Evolutionary conservation across 2,329 filamentous ascomycete species (phyloP), one percentile per base, ranked within the genome.

Genomic region (Raffaelea albimanens): DNA sequence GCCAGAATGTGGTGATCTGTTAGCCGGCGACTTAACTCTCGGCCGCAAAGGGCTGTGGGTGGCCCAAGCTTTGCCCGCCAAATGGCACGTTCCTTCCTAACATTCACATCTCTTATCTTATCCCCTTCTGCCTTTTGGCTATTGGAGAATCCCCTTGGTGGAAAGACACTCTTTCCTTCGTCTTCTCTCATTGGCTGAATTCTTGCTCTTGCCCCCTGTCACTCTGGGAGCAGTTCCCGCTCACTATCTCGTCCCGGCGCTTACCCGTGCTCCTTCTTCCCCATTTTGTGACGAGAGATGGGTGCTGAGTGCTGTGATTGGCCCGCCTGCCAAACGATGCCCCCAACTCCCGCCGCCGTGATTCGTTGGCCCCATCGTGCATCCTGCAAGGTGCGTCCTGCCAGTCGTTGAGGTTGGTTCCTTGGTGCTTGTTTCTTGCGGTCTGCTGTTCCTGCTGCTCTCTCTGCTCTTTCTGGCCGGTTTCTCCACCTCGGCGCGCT

Each of bases 211-310:
- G 9, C 20, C 22, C 16, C 10, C 19, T n/a, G 19, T 21, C 20
- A 19, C 38, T 20, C 13, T n/a, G n/a, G n/a, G n/a, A n/a, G n/a
- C n/a, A n/a, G n/a, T 19, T 19, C 39, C 19, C 39, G 39, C 41
- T 23, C 16, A 10, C 41, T 13, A 5, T 14, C 14, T 43, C 4
- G 22, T 31, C 21, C 22, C 23, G 23, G 41, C 41, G 41, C 41
- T 43, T 43, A 43, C 7, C 41, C 40, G 4, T 14, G 22, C 20
- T 42, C 21, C 16, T 45, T 43, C 40, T 14, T 21, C 20, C 39
- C 13, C 18, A n/a, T 38, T 38, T 41, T 51, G 46, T 51, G 49
- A 51, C 43, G 46, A 47, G 31, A 36, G 40, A 39, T 33, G 44
- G 44, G 40, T 39, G 43, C 31, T 21, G 36, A 10, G 23, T n/a